Base-by-base conservation (phyloP, 352 stramenopile genomes). In the Globisporangium megalacanthum region DNA sequence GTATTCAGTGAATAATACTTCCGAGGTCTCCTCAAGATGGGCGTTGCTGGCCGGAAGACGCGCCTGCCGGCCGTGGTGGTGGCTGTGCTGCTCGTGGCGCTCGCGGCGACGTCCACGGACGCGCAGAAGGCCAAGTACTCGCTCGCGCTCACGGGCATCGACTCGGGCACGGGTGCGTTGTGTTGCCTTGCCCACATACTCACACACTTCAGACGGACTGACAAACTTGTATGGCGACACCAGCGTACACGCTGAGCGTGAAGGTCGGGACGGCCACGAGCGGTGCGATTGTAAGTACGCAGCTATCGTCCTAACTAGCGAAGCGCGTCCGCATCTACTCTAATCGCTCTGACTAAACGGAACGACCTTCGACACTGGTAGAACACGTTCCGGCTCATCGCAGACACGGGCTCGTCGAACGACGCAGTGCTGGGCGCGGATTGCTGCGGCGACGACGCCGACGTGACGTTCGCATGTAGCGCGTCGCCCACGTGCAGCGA, bases 371-470 rank as follows among this genome's bases (percentile, higher is more conserved):
- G 25, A 29, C 4, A 29, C 25, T 29, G 25, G 49, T 19, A 90
- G 81, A 88, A 87, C n/a, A 72, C 70, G 4, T 94, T 90, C 52
- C 73, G 74, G 45, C 53, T 94, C 14, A 88, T 94, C 42, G 76
- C 80, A 48, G 84, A 94, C 67, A 94, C 84, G 0, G 84, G 84
- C 2, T 94, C 84, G n/a, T 89, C 82, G 10, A 94, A 92, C 47
- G 76, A 86, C 37, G 84, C 84, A 1, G 70, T 92, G 33, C 69
- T 92, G 6, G 77, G 81, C 17, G 22, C 66, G 9, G 67, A 66
- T 39, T 94, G 84, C 66, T 94, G 84, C 42, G 78, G 68, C 0
- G 58, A 54, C 1, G 60, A 66, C 20, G 73, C 73, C 6, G 44
- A 74, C 1, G 66, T 76, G 19, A 83, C 75, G n/a, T 94, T 84